Conservation (phyloP, 768 basidiomycete species). For the Lactarius quietus region DNA sequence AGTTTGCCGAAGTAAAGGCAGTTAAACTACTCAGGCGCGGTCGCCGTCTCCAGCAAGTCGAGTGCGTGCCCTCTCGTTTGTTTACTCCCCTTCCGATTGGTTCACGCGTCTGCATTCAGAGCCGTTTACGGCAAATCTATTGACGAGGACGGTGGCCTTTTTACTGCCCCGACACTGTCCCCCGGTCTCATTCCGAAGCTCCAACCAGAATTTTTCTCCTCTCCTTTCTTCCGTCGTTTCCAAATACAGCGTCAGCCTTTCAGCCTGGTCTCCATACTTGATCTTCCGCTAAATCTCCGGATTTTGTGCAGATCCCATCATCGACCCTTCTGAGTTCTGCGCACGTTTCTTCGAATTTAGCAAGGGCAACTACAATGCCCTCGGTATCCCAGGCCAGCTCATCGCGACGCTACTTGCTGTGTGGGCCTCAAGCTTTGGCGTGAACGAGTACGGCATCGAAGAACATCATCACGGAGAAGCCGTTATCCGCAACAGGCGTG, state of each 20-base stretch:
- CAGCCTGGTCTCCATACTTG: conserved; percentile 1
- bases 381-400: conserved; percentile 72
- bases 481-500: conserved; percentile 44
- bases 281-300: conserved; percentile 1
- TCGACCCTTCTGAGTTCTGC: conserved; percentile 77
- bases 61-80: conserved; percentile 48
- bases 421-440: conserved; percentile 88
- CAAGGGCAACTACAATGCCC: conserved; percentile 52
- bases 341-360: conserved; percentile 65
- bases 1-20: conserved; percentile 87
- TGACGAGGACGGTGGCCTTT: conserved; percentile 39
- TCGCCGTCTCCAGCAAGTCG: conserved; percentile 77
- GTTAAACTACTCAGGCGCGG: conserved; percentile 81
- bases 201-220: conserved; percentile 74
- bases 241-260: conserved; percentile 65
- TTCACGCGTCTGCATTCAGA: conserved; percentile 37
- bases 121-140: conserved; percentile 75
- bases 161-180: conserved; percentile 38
- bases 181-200: conserved; percentile 66
- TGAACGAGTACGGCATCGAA: conserved; percentile 73
- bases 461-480: conserved; percentile 35
- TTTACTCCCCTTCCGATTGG: conserved; percentile 1
- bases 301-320: conserved; percentile 63
- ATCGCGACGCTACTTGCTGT: conserved; percentile 77
- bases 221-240: conserved; percentile 83